phyloP scores from a whole-genome alignment of 257 asterid species.

The Nicotiana otophora region DNA sequence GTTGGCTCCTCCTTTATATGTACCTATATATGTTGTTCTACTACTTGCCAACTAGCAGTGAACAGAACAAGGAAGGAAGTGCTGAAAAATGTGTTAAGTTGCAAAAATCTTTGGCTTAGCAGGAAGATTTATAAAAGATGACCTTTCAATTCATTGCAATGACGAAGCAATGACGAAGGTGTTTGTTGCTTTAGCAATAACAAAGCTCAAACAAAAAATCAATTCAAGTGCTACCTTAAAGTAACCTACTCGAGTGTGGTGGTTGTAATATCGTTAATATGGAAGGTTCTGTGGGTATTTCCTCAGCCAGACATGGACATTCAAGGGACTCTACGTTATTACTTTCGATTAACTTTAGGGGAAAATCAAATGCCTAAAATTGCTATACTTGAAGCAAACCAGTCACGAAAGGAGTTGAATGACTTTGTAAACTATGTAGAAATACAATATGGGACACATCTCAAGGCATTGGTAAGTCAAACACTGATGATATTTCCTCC shows the following conservation, averaged over 20 bases:
- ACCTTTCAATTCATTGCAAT: conserved; percentile 12
- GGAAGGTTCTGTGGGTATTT: conserved; percentile 15
- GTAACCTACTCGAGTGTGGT: background rate
- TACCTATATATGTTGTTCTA: background rate
- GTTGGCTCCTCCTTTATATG: background rate
- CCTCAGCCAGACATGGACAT: background rate
- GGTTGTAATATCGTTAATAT: conserved; percentile 16
- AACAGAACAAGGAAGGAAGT: background rate
- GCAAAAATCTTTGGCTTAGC: conserved; percentile 24
- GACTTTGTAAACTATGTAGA: background rate
- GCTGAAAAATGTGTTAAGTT: background rate
- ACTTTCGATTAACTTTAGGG: conserved; percentile 8
- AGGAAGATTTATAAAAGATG: conserved; percentile 12
- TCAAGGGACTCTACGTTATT: background rate
- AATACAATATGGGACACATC: background rate
- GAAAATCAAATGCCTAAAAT: no score
- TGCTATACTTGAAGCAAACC: background rate
- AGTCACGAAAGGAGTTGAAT: background rate
- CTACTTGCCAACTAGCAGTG: background rate
- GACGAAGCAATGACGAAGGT: conserved; percentile 7
- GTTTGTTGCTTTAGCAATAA: background rate
- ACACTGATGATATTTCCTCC: conserved; percentile 7
- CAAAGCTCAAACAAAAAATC: background rate
- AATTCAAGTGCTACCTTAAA: background rate
- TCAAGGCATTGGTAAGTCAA: background rate